Conservation (phyloP, 768 basidiomycete genomes). For the Phlegmacium glaucopus region DNA sequence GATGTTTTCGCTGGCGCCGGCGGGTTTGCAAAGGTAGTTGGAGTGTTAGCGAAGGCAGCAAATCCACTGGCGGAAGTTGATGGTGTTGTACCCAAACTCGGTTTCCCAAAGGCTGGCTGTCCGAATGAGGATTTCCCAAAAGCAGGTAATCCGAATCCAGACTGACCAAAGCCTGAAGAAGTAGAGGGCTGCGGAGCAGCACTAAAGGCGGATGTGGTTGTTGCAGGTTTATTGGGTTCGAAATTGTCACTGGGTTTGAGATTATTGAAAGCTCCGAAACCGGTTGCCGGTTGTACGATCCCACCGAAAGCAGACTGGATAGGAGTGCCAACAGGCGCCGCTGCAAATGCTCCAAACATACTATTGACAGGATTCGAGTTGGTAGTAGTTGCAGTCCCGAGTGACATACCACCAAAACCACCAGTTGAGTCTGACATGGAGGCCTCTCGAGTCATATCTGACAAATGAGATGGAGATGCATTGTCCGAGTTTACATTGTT, state of each 20-base stretch:
- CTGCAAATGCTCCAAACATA: slow-evolving; percentile 35
- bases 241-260: slow-evolving; percentile 16
- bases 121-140: slow-evolving; percentile 36
- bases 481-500: slow-evolving; percentile 8
- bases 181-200: slow-evolving; percentile 4
- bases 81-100: slow-evolving; percentile 10
- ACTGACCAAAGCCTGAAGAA: slow-evolving; percentile 31
- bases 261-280: slow-evolving; percentile 33
- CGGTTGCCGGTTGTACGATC: slow-evolving; percentile 31
- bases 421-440: slow-evolving; percentile 43
- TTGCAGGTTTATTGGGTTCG: slow-evolving; percentile 9
- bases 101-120: slow-evolving; percentile 28
- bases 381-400: slow-evolving; percentile 21
- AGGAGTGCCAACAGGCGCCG: slow-evolving; percentile 18
- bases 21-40: slow-evolving; percentile 9
- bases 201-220: slow-evolving; percentile 16
- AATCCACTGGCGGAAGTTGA: slow-evolving; percentile 17
- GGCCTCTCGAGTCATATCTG: slow-evolving; percentile 40
- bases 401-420: slow-evolving; percentile 35
- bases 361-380: slow-evolving; percentile 26
- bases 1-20: slow-evolving; percentile 2
- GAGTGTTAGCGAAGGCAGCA: slow-evolving; percentile 16
- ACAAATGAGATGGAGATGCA: slow-evolving; percentile 16
- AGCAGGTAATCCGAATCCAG: slow-evolving; percentile 33
- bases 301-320: slow-evolving; percentile 25